Evolutionary conservation across 2,329 filamentous ascomycete genomes (phyloP).

Genomic region (Tympanopsis confertula): DNA sequence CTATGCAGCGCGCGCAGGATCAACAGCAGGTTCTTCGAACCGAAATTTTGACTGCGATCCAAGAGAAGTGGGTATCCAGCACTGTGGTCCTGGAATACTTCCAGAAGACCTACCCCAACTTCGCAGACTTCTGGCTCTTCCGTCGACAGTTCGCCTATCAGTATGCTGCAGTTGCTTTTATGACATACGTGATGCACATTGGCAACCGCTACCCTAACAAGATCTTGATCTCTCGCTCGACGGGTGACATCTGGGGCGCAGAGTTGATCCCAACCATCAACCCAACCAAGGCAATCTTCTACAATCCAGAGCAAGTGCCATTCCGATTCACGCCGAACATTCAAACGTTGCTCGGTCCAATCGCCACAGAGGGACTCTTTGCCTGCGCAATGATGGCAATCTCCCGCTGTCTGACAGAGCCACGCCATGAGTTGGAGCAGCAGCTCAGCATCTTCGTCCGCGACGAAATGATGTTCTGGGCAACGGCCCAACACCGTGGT

Average conservation of each 20-base stretch:
- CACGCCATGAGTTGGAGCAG: constrained; percentile 82
- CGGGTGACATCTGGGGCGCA: constrained; percentile 90
- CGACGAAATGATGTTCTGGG: constrained; percentile 98
- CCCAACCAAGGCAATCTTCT: constrained; percentile 73
- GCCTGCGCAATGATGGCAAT: constrained; percentile 94
- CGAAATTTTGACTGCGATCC: constrained; percentile 89
- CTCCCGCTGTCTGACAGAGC: constrained; percentile 82
- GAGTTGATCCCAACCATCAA: constrained; percentile 89
- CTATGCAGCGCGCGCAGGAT: constrained; percentile 39
- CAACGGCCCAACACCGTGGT: constrained; percentile 63
- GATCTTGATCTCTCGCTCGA: constrained; percentile 76
- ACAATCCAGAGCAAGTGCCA: constrained; percentile 88
- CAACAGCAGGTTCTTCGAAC: constrained; percentile 63
- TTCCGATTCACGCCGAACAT: constrained; percentile 96
- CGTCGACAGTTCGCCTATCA: constrained; percentile 93
- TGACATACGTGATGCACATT: constrained; percentile 98
- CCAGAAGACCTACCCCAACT: constrained; percentile 75
- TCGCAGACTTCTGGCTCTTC: constrained; percentile 96
- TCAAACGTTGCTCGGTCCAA: constrained; percentile 87
- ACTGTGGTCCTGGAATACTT: constrained; percentile 81
- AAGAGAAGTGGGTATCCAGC: constrained; percentile 82
- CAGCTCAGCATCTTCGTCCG: constrained; percentile 88
- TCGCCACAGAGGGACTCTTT: constrained; percentile 93
- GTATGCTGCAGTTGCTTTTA: constrained; percentile 86
- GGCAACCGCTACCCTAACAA: constrained; percentile 92